phyloP scores from a whole-genome alignment of 1,284 basidiomycete genomes.

The Cryptococcus hybrid region DNA sequence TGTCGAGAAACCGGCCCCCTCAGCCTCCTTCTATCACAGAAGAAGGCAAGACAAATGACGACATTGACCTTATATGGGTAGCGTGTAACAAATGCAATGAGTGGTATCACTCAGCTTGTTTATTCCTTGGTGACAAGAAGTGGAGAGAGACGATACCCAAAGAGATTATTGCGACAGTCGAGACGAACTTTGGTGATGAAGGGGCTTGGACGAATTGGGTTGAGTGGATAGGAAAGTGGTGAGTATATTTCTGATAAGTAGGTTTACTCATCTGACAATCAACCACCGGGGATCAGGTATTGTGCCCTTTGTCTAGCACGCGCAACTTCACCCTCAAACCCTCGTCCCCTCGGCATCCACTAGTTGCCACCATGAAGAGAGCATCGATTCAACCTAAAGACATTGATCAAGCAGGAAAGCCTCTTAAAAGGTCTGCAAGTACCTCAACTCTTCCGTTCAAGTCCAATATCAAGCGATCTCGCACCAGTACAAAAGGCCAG shows the following conservation, averaged over 20 bases:
- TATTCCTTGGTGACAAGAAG: conserved; percentile 16
- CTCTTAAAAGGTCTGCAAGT: neutral
- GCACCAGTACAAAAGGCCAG: too few species aligned
- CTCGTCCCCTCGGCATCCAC: conserved; percentile 29
- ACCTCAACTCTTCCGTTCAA: too few species aligned
- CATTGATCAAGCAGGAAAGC: neutral
- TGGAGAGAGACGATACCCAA: conserved; percentile 24
- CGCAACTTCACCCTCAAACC: conserved; percentile 23
- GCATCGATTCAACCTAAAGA: conserved; percentile 8
- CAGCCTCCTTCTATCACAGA: conserved; percentile 4
- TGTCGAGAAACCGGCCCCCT: conserved; percentile 13
- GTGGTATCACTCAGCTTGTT: conserved; percentile 47
- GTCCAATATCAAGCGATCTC: too few species aligned
- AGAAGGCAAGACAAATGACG: neutral
- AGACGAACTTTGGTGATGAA: conserved; percentile 11
- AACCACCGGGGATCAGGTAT: conserved; percentile 23
- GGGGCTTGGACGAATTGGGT: conserved; percentile 44
- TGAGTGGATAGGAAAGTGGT: conserved; percentile 41
- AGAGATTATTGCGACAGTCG: conserved; percentile 21
- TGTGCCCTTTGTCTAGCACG: conserved; percentile 30
- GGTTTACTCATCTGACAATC: neutral
- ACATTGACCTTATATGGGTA: conserved; percentile 38
- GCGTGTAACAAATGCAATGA: conserved; percentile 41
- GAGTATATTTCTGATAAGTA: conserved; percentile 7
- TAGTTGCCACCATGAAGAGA: conserved; percentile 30